These are phyloP conservation scores for Cicer chorassanicum DNA, from an alignment of 306 rosid species.

Conservation along the genomic window DNA sequence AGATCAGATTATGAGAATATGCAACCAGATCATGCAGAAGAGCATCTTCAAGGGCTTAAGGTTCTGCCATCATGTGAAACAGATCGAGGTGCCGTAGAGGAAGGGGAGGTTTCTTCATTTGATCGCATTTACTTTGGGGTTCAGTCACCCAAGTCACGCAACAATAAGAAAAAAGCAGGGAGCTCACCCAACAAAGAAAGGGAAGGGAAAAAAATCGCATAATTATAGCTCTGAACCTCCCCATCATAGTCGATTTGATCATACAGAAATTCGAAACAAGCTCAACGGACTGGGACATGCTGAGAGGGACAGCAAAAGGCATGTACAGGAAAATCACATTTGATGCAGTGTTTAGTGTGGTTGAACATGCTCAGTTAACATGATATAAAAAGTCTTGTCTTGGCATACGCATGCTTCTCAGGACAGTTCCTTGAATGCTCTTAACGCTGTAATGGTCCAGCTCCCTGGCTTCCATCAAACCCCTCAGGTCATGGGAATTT, in stretches of 20 bases:
- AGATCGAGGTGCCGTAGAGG: conserved; percentile 69
- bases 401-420: too few relatives aligned
- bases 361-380: too few relatives aligned
- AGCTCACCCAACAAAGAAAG: conserved; percentile 54
- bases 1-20: conserved; percentile 59
- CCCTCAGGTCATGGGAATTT: conserved; percentile 1
- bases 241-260: conserved; percentile 53
- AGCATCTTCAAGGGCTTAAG: conserved; percentile 48
- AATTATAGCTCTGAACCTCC: conserved; percentile 52
- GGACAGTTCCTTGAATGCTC: conserved; percentile 24
- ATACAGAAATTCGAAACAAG: conserved; percentile 53
- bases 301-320: conserved; percentile 72
- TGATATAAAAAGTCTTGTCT: too few relatives aligned
- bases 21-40: conserved; percentile 59
- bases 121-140: conserved; percentile 51
- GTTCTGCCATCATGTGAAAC: conserved; percentile 43
- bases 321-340: conserved; percentile 62
- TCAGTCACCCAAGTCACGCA: conserved; percentile 67
- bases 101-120: conserved; percentile 69
- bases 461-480: conserved; percentile 6
- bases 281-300: conserved; percentile 54
- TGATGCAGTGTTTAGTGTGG: conserved; percentile 11
- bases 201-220: conserved; percentile 66
- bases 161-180: conserved; percentile 75
- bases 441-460: conserved; percentile 35